Evolutionary conservation across 495 filamentous ascomycete species (phyloP), one percentile per base, ranked within the genome.

Genomic region (Polyplosphaeria fusca): DNA sequence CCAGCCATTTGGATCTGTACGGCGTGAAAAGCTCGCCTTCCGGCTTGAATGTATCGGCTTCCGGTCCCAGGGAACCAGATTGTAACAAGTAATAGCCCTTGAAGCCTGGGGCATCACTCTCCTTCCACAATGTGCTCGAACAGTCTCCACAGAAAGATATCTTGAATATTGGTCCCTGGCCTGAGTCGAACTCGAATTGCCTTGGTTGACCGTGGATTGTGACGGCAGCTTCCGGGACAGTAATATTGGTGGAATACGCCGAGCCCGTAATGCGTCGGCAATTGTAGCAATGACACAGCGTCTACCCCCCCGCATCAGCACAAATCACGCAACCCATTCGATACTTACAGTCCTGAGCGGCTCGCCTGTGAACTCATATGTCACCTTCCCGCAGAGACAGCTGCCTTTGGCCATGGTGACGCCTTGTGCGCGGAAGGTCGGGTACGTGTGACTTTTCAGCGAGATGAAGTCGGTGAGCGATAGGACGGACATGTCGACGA

Each of bases 241-340:
- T 46, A 5, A 61, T 28, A 32, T 61, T 65, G 46, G 58, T 61
- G 0, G 57, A 53, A 32, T 51, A 61, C 25, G 50, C 57, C 2
- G 38, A 44, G 23, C 57, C 43, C 4, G 62, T 61, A 9, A 58
- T 52, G 19, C 48, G 42, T 37, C 37, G 37, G 43, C 57, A 65
- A 20, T 61, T 53, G n/a, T 56, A 23, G 58, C 62, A 61, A 28
- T 61, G 57, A 49, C 62, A 65, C 20, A 65, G 57, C 3, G 58
- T 58, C 62, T 65, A 51, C 24, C 27, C 32, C 4, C 18, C 4
- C n/a, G 35, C 20, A 16, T 59, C 25, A 58, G 47, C 19, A 39
- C 9, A 18, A 52, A 30, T 13, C 3, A 16, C 35, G 4, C 11
- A 28, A n/a, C n/a, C 25, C 16, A 18, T 4, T 0, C 27, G 14